These are phyloP conservation scores for Sugiyamaella qingdaonensis DNA, from an alignment of 805 yeast genomes.

Conservation along the genomic window DNA sequence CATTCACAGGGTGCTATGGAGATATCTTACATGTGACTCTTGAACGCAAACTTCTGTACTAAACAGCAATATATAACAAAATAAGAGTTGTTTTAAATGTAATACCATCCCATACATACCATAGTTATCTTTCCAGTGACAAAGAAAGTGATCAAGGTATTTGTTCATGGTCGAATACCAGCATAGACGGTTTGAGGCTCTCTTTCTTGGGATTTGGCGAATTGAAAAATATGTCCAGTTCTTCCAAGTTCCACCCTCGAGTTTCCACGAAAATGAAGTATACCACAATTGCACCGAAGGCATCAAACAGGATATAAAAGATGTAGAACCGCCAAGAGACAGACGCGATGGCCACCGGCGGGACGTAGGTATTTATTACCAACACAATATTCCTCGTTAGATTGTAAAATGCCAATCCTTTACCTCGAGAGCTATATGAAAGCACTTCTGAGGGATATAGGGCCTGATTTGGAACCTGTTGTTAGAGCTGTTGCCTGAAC, in stretches of 20 bases:
- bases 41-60: no score
- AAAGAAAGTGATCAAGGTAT: no score
- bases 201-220: constrained; percentile 14
- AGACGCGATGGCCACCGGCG: constrained; percentile 30
- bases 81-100: no score
- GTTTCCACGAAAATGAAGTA: constrained; percentile 72
- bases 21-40: no score
- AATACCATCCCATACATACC: no score
- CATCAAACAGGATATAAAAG: constrained; percentile 31
- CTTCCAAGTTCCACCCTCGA: constrained; percentile 73
- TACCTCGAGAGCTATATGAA: constrained; percentile 31
- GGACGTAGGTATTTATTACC: constrained; percentile 26
- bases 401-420: constrained; percentile 28
- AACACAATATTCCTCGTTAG: constrained; percentile 30
- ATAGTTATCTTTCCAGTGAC: no score
- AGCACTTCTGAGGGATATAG: constrained; percentile 33
- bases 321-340: constrained; percentile 34
- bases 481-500: constrained; percentile 11
- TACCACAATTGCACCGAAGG: constrained; percentile 39
- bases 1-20: no score
- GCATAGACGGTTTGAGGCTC: not conserved
- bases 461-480: constrained; percentile 33
- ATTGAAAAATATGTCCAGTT: constrained; percentile 57
- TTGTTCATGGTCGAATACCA: not conserved
- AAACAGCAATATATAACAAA: no score